These are phyloP conservation scores for Ustilago trichophora DNA, from an alignment of 1,284 basidiomycete species.

Conservation along the genomic window DNA sequence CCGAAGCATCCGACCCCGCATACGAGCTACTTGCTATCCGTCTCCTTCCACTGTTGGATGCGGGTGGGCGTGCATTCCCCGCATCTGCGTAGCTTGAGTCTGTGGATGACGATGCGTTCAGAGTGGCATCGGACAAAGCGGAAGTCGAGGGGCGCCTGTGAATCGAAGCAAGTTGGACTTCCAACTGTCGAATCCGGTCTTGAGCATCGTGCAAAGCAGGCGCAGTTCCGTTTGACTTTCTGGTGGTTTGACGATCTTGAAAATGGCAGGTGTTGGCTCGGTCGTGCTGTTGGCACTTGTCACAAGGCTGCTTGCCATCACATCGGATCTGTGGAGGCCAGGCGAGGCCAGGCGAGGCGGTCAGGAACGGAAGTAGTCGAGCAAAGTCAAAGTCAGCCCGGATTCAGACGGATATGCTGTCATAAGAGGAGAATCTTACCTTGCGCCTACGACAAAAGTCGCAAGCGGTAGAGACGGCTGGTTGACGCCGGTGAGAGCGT, in stretches of 20 bases:
- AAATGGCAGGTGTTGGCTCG: conserved; percentile 14
- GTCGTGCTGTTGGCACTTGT: conserved; percentile 20
- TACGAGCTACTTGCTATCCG: no score
- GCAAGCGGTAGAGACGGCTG: conserved; percentile 18
- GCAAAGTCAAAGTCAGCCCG: no score
- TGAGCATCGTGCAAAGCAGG: conserved; percentile 5
- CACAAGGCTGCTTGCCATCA: conserved; percentile 9
- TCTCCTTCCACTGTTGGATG: no score
- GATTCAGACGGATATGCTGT: no score
- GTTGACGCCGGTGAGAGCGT: conserved; percentile 2
- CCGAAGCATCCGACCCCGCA: no score
- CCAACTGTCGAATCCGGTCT: conserved; percentile 14
- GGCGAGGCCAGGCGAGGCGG: no score
- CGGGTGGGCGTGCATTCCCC: no score
- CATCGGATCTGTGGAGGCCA: conserved; percentile 24
- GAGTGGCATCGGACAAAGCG: not conserved
- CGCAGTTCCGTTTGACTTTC: not conserved
- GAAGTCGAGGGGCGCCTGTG: not conserved
- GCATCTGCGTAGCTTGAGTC: no score
- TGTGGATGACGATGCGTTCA: no score
- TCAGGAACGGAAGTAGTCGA: no score
- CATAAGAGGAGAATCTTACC: no score
- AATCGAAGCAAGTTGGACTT: conserved; percentile 1
- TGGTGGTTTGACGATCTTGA: not conserved
- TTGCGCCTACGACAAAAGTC: conserved; percentile 26